Conservation (phyloP, 495 filamentous ascomycete species). For the Penicillium subrubescens region DNA sequence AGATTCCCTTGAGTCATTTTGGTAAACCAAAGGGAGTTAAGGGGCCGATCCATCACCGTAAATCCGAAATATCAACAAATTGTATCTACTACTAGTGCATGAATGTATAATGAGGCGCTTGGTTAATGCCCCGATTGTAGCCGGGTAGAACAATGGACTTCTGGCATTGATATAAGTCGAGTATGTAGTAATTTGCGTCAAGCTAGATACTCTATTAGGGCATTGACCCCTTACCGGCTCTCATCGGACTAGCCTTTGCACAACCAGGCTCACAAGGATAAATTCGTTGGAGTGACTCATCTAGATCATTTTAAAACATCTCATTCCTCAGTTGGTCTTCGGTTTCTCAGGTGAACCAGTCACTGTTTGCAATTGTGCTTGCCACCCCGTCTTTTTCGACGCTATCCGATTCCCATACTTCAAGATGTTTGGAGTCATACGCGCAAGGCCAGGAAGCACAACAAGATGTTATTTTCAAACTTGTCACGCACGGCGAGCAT, state of each 20-base stretch:
- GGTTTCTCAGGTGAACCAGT: background rate
- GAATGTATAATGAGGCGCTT: background rate
- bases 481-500: background rate
- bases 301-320: background rate
- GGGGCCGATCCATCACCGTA: background rate
- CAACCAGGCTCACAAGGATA: background rate
- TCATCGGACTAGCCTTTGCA: background rate
- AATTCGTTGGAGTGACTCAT: background rate
- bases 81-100: background rate
- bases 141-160: background rate
- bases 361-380: background rate
- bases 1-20: background rate
- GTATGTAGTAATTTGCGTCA: background rate
- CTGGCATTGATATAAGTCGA: background rate
- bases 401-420: background rate
- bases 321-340: background rate
- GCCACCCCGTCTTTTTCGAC: background rate
- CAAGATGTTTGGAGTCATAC: background rate
- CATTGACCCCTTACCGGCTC: background rate
- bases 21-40: background rate
- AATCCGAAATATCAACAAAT: background rate
- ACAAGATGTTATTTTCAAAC: background rate
- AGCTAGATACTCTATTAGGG: background rate
- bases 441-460: background rate
- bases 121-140: background rate